These are phyloP conservation scores for Eucalyptus tenuipes DNA, from an alignment of 345 rosid genomes.

Conservation along the genomic window DNA sequence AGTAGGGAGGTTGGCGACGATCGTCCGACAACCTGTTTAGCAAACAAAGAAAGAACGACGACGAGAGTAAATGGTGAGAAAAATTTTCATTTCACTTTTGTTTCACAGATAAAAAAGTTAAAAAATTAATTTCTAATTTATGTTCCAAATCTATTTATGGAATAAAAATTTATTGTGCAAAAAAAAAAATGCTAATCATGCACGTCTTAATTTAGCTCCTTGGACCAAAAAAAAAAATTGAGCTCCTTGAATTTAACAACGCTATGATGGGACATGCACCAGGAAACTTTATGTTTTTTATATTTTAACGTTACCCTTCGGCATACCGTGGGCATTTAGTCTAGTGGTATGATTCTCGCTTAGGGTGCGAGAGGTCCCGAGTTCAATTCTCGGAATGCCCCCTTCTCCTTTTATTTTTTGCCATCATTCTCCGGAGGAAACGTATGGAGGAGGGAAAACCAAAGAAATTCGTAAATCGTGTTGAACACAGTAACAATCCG, in stretches of 20 bases:
- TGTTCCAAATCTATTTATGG: fast-evolving
- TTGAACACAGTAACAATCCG: background rate
- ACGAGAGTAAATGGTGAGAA: fast-evolving
- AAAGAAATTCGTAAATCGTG: background rate
- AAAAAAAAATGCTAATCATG: too few relatives aligned
- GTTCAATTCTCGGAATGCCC: constrained; percentile 75
- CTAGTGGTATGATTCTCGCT: constrained; percentile 92
- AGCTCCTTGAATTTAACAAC: too few relatives aligned
- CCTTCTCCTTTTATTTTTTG: background rate
- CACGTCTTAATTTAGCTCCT: background rate
- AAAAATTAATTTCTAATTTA: too few relatives aligned
- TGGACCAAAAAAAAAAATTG: too few relatives aligned
- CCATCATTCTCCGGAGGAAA: background rate
- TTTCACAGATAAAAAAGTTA: too few relatives aligned
- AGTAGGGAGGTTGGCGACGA: fast-evolving
- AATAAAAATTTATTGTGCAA: too few relatives aligned
- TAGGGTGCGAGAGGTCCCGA: constrained; percentile 84
- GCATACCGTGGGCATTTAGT: constrained; percentile 42
- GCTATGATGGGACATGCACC: fast-evolving
- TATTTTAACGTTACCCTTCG: fast-evolving
- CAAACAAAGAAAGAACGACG: too few relatives aligned
- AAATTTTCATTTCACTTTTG: too few relatives aligned
- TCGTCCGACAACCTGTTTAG: too few relatives aligned
- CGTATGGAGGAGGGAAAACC: background rate
- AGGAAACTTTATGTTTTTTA: fast-evolving